Base-by-base conservation (phyloP, 495 filamentous ascomycete species). In the Aspergillus olivimuriae region DNA sequence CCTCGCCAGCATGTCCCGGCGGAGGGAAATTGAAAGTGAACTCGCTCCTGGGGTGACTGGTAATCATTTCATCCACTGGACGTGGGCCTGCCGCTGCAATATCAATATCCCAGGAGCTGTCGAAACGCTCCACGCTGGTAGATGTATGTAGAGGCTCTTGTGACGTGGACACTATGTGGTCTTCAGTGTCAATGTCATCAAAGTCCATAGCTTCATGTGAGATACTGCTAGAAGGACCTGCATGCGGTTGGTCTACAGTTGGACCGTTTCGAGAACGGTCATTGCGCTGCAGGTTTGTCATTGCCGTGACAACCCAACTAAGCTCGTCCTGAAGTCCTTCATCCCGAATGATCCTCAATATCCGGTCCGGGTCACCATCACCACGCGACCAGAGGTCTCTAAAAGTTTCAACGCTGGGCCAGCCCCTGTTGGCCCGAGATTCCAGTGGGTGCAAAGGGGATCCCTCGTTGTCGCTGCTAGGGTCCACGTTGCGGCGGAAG, bases 281-380 rank as follows among this genome's bases (percentile, higher is more conserved):
- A 21, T 47, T 44, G 4, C 51, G 35, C 14, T 60, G 44, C 11
- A 58, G 46, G 10, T 50, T 61, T 8, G 44, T 61, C 50, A 74
- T 61, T 15, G 62, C 58, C 28, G 58, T 51, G 8, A 74, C 62
- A 33, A 74, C 52, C 70, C 70, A 72, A 24, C 67, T 65, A 32
- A 86, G 63, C 36, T 76, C 73, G 11, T 75, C 75, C 31, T 74
- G 65, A 10, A 73, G 71, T 19, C 73, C 69, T 51, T 84, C 81
- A 22, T 81, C 73, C 19, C 73, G 70, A 36, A 86, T 80, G 10
- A 86, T 78, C 31, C 69, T 61, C 5, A 82, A 49, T 15, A 86
- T 77, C 48, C 74, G 71, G 12, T 77, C 66, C 0, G 74, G 75
- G 47, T 84, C 71, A 10, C 82, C 79, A 28, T 75, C 66, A 1